Base-by-base conservation (phyloP, 352 stramenopile species). In the Phytophthora boehmeriae region DNA sequence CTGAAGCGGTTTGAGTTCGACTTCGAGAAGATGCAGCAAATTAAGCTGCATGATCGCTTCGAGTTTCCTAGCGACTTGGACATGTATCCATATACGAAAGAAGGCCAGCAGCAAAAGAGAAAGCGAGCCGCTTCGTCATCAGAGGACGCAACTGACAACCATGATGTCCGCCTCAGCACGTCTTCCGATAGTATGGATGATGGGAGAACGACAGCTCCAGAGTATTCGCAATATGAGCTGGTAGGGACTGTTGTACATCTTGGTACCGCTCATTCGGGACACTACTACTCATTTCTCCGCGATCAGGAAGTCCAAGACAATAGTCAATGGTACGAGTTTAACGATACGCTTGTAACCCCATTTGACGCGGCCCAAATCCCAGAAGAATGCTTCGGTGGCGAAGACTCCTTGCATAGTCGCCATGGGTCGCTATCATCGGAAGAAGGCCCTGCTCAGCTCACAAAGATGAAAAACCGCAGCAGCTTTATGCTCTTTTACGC, bases 1-100 rank as follows among this genome's bases (percentile, higher is more conserved):
- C 58, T 98, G 10, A 98, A 98, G 74, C 85, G 95, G 0, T 98
- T 98, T 43, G 93, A 98, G 56, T 98, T 98, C 61, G 92, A 98
- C 67, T 97, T 97, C 35, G 92, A 97, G 53, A 94, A 86, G 11
- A 97, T 98, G 87, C 88, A 96, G 43, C 90, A 97, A 67, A 92
- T 86, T 39, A 98, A 98, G 55, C 83, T 98, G 1, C 97, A 98
- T 59, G 89, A 97, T 54, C 81, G 86, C 8, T 97, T 98, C 51
- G 95, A 98, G 50, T 98, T 98, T 55, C 92, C 92, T 3, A 89
- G 78, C 42, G 76, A 89, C 34, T 68, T 97, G 16, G 84, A 97
- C 57, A 96, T 98, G 85, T 93, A 88, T 54, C 77, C 75, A 17
- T 96, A 95, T 69, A 97, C 90, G 4, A 96, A 96, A 55, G 82